A percentile compares a stretch with the other conserved stretches of the same genome.
phyloP scores from a whole-genome alignment of 176 grass and related monocot genomes.

The Carex kokanica region DNA sequence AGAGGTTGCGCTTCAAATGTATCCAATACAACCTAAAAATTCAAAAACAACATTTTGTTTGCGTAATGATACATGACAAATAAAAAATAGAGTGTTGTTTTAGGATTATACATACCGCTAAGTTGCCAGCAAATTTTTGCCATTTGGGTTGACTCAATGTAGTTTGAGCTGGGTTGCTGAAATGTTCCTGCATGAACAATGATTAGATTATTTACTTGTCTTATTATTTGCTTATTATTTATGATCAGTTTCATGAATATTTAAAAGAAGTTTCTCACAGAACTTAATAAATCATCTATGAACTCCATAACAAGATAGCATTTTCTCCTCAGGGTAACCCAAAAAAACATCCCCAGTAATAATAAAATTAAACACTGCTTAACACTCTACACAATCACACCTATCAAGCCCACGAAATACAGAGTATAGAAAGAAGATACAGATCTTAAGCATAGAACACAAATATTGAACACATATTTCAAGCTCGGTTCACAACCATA shows the following conservation, averaged over 20 bases:
- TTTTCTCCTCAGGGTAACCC: background rate
- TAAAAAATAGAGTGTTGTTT: conserved; percentile 21
- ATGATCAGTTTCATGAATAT: background rate
- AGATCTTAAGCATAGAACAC: background rate
- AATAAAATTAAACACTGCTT: background rate
- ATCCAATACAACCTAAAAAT: conserved; percentile 71
- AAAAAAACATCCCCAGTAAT: background rate
- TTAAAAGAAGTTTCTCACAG: background rate
- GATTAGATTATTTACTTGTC: background rate
- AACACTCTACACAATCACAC: background rate
- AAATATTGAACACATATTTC: background rate
- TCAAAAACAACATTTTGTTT: conserved; percentile 23
- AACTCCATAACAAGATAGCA: background rate
- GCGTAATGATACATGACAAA: background rate
- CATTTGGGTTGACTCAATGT: conserved; percentile 53
- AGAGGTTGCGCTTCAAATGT: conserved; percentile 99
- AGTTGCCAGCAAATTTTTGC: conserved; percentile 84
- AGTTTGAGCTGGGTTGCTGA: conserved; percentile 72
- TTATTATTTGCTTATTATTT: background rate
- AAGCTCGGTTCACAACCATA: background rate
- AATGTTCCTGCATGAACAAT: conserved; percentile 62
- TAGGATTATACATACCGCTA: conserved; percentile 44
- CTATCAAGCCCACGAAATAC: background rate
- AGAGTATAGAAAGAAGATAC: background rate
- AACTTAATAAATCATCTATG: conserved; percentile 2